Evolutionary conservation across 768 basidiomycete genomes (phyloP), one percentile per base, ranked within the genome.

Genomic region (Kwoniella shandongensis): DNA sequence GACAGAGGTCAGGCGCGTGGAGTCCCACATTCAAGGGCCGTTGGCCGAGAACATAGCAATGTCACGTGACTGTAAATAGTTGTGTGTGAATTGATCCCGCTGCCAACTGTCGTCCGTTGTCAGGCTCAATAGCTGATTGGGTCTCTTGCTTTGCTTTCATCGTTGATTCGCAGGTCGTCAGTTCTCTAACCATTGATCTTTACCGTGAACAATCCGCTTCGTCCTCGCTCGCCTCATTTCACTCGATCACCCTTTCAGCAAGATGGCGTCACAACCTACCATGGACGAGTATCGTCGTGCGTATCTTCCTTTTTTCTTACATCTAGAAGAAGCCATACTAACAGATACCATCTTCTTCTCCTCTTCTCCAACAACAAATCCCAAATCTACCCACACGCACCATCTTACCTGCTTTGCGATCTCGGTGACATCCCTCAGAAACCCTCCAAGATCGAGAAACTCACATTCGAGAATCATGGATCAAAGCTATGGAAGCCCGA

Each of bases 401-500:
- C n/a, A n/a, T n/a, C n/a, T 32, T 32, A 32, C 32, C 32, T 32
- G 32, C 32, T 32, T 32, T 32, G 12, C 35, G 30, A n/a, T 39
- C 29, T 18, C 29, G 7, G 40, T 42, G 40, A 6, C 40, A 8
- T 18, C 22, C 20, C 44, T 4, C 53, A 58, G 56, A 58, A 46
- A 48, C 26, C 39, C 47, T 58, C 56, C 47, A 58, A 51, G 51
- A 55, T 12, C 86, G 88, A 38, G 91, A 94, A 60, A 79, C 83
- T 44, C 80, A 83, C 77, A 80, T 97, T 72, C 85, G 88, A 49
- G 92, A 97, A 79, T 88, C 89, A 48, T 98, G 93, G 93, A 83
- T 96, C 29, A 87, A 86, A 66, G 86, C 89, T 20, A 94, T 97
- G 91, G 92, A 96, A 77, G 84, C 85, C 29, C 85, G 88, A 45